A percentile compares a stretch with the other conserved stretches of the same genome.
Evolutionary conservation across 805 yeast species (phyloP).

Genomic region (Lipomyces starkeyi): DNA sequence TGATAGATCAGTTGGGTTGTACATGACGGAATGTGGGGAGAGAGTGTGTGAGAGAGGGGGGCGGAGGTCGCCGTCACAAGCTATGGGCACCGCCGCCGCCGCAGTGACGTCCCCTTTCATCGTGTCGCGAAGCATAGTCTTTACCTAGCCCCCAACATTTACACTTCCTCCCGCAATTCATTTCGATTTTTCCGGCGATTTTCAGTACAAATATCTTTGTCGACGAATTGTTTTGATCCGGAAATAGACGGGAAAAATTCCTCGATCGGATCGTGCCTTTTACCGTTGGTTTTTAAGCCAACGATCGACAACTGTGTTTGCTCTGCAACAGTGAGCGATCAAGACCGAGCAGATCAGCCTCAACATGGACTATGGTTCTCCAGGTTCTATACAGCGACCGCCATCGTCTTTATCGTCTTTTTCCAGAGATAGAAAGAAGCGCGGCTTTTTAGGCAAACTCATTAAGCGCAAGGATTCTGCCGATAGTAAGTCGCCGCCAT

Average conservation of each 20-base stretch:
- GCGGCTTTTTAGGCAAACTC: constrained; percentile 26
- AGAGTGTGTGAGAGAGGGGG: too few relatives aligned
- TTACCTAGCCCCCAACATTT: neutral
- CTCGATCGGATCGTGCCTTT: too few relatives aligned
- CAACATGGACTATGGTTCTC: constrained; percentile 9
- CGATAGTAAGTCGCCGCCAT: constrained; percentile 7
- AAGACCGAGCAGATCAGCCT: neutral
- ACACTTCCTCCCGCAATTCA: neutral
- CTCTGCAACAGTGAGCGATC: neutral
- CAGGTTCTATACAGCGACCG: constrained; percentile 8
- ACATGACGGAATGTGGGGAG: too few relatives aligned
- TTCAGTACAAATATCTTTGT: neutral
- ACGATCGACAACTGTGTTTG: neutral
- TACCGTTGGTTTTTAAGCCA: neutral
- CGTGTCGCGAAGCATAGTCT: too few relatives aligned
- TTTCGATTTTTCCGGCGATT: too few relatives aligned
- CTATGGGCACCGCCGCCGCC: too few relatives aligned
- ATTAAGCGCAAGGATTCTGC: constrained; percentile 19
- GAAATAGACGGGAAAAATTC: too few relatives aligned
- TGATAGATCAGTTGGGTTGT: too few relatives aligned
- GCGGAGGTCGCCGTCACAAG: too few relatives aligned
- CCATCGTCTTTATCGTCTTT: constrained; percentile 17
- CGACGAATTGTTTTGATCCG: neutral
- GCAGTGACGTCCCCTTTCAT: too few relatives aligned
- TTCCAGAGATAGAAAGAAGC: constrained; percentile 21